These are phyloP conservation scores for Isatis tinctoria DNA, from an alignment of 345 rosid genomes.

Conservation along the genomic window DNA sequence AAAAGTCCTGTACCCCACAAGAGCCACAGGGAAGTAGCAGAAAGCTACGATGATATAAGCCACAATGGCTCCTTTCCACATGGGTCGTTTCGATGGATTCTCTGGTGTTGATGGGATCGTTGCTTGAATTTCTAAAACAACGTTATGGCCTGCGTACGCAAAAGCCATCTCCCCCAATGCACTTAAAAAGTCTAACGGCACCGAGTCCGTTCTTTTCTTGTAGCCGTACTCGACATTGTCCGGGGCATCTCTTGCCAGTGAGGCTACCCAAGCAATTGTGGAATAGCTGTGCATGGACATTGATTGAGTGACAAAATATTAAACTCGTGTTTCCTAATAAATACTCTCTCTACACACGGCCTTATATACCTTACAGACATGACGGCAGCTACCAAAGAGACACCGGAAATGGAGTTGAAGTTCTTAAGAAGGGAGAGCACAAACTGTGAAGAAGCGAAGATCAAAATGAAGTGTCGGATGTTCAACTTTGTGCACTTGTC, in stretches of 20 bases:
- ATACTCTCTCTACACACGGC: too few species aligned
- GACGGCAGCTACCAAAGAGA: conserved; percentile 75
- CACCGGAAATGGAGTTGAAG: conserved; percentile 73
- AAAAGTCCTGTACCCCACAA: conserved; percentile 47
- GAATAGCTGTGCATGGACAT: conserved; percentile 51
- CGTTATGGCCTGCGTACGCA: conserved; percentile 83
- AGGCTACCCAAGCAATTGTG: conserved; percentile 77
- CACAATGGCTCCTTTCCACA: conserved; percentile 73
- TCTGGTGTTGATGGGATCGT: conserved; percentile 87
- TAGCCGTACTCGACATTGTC: conserved; percentile 45
- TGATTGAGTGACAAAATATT: too few species aligned
- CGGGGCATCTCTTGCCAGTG: conserved; percentile 36
- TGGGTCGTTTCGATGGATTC: conserved; percentile 70
- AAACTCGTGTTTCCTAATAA: too few species aligned
- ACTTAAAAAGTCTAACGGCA: conserved; percentile 47
- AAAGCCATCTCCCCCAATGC: conserved; percentile 72
- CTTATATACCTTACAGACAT: conserved; percentile 62
- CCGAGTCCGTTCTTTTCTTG: conserved; percentile 26
- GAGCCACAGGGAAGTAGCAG: conserved; percentile 83
- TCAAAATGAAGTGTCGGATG: conserved; percentile 61
- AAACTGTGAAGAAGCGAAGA: conserved; percentile 64
- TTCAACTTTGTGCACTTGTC: conserved; percentile 35
- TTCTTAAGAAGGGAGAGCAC: conserved; percentile 72
- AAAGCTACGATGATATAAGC: conserved; percentile 67
- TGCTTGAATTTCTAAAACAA: conserved; percentile 85